Evolutionary conservation across 2,329 filamentous ascomycete genomes (phyloP).

Genomic region (Fusarium sterilihyphosum): DNA sequence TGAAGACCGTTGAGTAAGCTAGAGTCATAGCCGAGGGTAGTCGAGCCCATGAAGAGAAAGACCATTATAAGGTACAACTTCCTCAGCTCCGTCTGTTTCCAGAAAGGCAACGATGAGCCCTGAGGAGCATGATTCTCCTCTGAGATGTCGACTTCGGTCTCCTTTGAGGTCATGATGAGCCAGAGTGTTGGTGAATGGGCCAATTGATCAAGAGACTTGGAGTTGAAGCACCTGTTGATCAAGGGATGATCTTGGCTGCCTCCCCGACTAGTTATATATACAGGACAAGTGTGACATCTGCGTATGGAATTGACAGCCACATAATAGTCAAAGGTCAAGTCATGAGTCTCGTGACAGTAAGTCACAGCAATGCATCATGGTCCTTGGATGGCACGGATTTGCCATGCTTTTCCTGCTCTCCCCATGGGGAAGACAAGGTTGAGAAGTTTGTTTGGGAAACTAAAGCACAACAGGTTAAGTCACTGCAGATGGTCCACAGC

Average conservation of each 20-base stretch:
- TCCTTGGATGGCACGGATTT: background rate
- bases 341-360: slow-evolving; percentile 3
- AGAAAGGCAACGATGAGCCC: slow-evolving; percentile 30
- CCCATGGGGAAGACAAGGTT: slow-evolving; percentile 31
- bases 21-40: slow-evolving; percentile 35
- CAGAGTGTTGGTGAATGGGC: background rate
- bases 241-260: background rate
- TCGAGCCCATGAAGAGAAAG: slow-evolving; percentile 40
- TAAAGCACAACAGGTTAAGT: slow-evolving; percentile 2
- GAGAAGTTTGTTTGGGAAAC: background rate
- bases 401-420: background rate
- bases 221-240: background rate
- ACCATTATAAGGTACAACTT: slow-evolving; percentile 40
- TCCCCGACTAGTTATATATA: background rate
- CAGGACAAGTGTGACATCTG: background rate
- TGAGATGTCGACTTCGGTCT: slow-evolving; percentile 12
- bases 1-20: slow-evolving; percentile 36
- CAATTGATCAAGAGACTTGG: background rate
- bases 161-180: slow-evolving; percentile 14
- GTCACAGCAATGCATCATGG: background rate
- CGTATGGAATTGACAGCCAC: background rate
- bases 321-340: background rate
- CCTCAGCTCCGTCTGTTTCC: slow-evolving; percentile 37
- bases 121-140: slow-evolving; percentile 11
- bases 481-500: background rate